Evolutionary conservation across 139 green algal species (phyloP).

Genomic region (Auxenochlorella pyrenoidosa): DNA sequence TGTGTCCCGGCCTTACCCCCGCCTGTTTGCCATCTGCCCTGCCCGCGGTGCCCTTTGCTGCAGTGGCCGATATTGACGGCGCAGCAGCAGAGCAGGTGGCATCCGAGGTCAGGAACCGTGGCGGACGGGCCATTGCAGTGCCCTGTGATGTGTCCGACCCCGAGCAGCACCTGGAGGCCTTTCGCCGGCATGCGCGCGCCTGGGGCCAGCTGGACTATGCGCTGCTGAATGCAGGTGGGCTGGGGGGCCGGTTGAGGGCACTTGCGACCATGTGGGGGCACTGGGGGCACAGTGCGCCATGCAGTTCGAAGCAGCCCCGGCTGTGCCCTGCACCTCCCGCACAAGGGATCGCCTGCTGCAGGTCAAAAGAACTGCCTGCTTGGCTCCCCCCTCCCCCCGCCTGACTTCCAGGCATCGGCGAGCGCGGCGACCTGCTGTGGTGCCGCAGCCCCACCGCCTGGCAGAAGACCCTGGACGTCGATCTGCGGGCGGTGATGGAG

Average conservation of each 20-base stretch:
- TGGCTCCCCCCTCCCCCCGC: not conserved
- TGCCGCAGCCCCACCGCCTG: conserved; percentile 48
- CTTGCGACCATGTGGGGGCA: not conserved
- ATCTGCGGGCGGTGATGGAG: conserved; percentile 70
- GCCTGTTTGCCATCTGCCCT: not conserved
- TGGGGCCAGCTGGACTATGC: conserved; percentile 62
- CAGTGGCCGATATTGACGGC: conserved; percentile 14
- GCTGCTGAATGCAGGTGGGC: conserved; percentile 77
- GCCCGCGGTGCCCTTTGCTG: not conserved
- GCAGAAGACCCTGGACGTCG: conserved; percentile 73
- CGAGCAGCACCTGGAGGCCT: conserved; percentile 49
- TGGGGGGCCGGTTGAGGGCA: no score
- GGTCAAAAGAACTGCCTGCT: not conserved
- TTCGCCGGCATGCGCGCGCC: conserved; percentile 54
- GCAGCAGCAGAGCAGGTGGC: conserved; percentile 26
- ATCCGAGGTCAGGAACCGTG: not conserved
- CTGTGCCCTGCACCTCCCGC: no score
- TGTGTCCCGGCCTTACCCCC: not conserved
- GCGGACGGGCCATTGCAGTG: not conserved
- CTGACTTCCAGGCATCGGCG: conserved; percentile 1
- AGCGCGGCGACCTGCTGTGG: conserved; percentile 45
- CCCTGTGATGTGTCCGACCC: conserved; percentile 54
- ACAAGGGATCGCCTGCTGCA: not conserved
- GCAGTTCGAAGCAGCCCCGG: no score
- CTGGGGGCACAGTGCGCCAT: no score